A percentile compares a stretch with the other conserved stretches of the same genome.
Conservation (phyloP, 2,329 filamentous ascomycete species). For the Dactylellina haptotyla region DNA sequence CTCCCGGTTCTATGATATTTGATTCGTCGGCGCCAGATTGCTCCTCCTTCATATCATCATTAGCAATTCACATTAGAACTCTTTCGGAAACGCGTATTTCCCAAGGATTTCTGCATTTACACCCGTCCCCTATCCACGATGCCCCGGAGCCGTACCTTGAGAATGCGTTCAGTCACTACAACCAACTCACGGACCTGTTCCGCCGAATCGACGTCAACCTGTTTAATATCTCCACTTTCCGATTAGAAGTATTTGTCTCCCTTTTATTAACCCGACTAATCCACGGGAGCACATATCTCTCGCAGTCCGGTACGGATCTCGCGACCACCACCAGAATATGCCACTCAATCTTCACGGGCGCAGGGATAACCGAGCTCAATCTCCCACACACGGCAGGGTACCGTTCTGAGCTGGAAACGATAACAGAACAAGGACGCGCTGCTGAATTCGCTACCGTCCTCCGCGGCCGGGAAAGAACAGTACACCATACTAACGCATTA, state of each 20-base stretch:
- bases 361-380: constrained; percentile 32
- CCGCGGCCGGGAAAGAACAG: constrained; percentile 3
- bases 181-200: constrained; percentile 40
- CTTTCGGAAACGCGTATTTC: constrained; percentile 42
- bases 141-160: background rate
- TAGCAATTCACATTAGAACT: constrained; percentile 17
- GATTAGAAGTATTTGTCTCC: constrained; percentile 27
- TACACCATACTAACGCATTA: constrained; percentile 20
- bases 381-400: constrained; percentile 31
- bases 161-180: background rate
- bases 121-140: constrained; percentile 32
- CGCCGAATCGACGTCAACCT: constrained; percentile 49
- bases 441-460: constrained; percentile 11
- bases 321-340: constrained; percentile 25
- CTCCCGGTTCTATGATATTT: constrained; percentile 28
- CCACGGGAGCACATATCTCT: constrained; percentile 32
- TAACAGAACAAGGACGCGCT: constrained; percentile 5
- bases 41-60: constrained; percentile 28
- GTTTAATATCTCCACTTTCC: constrained; percentile 20
- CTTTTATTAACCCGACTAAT: constrained; percentile 17
- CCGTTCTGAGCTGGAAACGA: constrained; percentile 11
- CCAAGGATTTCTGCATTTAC: constrained; percentile 39
- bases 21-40: constrained; percentile 17
- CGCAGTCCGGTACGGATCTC: constrained; percentile 20
- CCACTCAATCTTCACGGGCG: constrained; percentile 20